A percentile compares a stretch with the other conserved stretches of the same genome.
Conservation (phyloP, 2,329 filamentous ascomycete species). For the Microthyrium microscopicum region DNA sequence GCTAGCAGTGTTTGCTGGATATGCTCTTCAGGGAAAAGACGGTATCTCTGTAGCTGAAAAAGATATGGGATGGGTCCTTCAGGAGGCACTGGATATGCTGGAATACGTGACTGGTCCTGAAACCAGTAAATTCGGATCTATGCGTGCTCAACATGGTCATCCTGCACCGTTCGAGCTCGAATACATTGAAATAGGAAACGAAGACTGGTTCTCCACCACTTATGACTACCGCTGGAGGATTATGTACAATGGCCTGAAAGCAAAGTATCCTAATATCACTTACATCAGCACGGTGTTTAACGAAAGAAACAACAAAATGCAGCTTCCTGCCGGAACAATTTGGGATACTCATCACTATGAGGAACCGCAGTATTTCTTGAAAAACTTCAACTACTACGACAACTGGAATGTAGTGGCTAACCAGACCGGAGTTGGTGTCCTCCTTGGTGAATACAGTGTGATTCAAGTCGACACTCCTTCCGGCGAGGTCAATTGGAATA, state of each 20-base stretch:
- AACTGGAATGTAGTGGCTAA: constrained; percentile 17
- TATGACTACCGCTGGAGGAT: constrained; percentile 17
- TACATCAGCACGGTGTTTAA: constrained; percentile 16
- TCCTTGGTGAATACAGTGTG: constrained; percentile 21
- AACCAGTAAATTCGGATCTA: constrained; percentile 18
- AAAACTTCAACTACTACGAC: constrained; percentile 26
- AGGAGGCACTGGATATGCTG: constrained; percentile 22
- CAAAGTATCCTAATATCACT: constrained; percentile 19
- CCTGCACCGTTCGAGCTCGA: constrained; percentile 21
- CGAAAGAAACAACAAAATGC: constrained; percentile 18
- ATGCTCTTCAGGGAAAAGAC: constrained; percentile 22
- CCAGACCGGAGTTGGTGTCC: constrained; percentile 16
- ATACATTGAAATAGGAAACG: constrained; percentile 23
- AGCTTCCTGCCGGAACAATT: constrained; percentile 19
- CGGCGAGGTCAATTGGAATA: constrained; percentile 9
- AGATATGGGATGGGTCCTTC: constrained; percentile 22
- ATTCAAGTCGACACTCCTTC: constrained; percentile 16
- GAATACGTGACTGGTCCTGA: constrained; percentile 16
- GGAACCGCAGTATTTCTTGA: constrained; percentile 22
- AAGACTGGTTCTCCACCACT: constrained; percentile 20
- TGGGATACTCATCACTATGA: constrained; percentile 29
- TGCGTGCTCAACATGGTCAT: constrained; percentile 20
- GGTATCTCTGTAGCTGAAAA: constrained; percentile 19
- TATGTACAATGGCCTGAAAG: constrained; percentile 19
- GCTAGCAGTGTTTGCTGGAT: constrained; percentile 28